Evolutionary conservation across 192 early-diverging fungal species (phyloP).

Genomic region (Rhizoclosmatium globosum): DNA sequence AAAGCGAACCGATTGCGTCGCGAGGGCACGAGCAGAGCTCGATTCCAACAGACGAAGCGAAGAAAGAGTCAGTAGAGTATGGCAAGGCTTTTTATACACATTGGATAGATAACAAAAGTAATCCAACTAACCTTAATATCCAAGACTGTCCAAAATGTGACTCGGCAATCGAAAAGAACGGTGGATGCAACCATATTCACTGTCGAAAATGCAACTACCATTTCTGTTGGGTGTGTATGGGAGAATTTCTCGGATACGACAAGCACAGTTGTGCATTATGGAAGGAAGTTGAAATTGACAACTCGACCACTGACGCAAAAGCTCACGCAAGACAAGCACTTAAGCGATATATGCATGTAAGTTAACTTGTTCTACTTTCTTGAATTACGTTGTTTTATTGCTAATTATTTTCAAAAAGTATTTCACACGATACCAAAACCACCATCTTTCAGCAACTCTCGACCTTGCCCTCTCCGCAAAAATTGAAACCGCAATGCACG

Average conservation of each 20-base stretch:
- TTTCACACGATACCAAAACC: conserved; percentile 96
- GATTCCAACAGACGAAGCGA: background rate
- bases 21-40: background rate
- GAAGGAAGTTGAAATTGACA: conserved; percentile 85
- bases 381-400: conserved; percentile 7
- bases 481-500: conserved; percentile 95
- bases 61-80: background rate
- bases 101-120: background rate
- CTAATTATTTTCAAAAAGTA: conserved; percentile 72
- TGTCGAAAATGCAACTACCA: conserved; percentile 97
- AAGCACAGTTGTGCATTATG: conserved; percentile 98
- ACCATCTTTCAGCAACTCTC: conserved; percentile 91
- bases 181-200: conserved; percentile 99
- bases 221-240: conserved; percentile 99
- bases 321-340: conserved; percentile 85
- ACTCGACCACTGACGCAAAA: conserved; percentile 78
- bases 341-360: conserved; percentile 93
- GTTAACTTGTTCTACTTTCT: conserved; percentile 27
- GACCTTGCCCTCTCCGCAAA: conserved; percentile 80
- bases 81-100: background rate
- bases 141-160: conserved; percentile 78
- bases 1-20: background rate
- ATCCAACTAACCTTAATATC: background rate
- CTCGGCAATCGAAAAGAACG: conserved; percentile 98
- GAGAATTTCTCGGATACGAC: conserved; percentile 91